A percentile compares a stretch with the other conserved stretches of the same genome.
Evolutionary conservation across 2,329 filamentous ascomycete species (phyloP).

Genomic region (Monilinia polystroma): DNA sequence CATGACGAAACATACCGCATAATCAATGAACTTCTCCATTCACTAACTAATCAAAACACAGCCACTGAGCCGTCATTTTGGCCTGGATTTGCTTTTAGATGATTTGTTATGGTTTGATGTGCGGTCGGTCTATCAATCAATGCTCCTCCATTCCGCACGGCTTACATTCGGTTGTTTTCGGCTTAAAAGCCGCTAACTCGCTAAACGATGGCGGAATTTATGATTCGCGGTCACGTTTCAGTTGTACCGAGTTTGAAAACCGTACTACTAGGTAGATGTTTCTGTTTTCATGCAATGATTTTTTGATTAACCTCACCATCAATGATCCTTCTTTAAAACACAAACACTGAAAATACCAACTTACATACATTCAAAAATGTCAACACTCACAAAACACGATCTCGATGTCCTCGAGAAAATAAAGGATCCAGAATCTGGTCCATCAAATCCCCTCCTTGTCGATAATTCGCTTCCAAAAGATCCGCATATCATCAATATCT

Average conservation of each 20-base stretch:
- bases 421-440: conserved; percentile 63
- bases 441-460: conserved; percentile 53
- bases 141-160: conserved; percentile 10
- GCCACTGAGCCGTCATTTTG: neutral
- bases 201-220: conserved; percentile 12
- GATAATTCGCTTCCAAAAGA: conserved; percentile 54
- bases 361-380: conserved; percentile 35
- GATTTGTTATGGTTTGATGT: neutral
- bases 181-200: conserved; percentile 9
- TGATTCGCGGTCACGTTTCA: neutral
- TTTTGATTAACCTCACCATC: neutral
- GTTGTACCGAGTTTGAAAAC: conserved; percentile 1
- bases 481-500: conserved; percentile 53
- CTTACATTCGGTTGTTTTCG: conserved; percentile 16
- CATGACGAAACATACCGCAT: neutral
- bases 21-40: neutral
- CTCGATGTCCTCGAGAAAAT: conserved; percentile 65
- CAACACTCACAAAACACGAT: conserved; percentile 57
- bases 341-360: neutral
- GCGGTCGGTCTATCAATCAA: conserved; percentile 1
- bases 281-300: neutral
- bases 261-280: neutral
- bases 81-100: conserved; percentile 1
- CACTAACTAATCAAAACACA: conserved; percentile 12
- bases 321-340: neutral